phyloP scores from a whole-genome alignment of 2,329 filamentous ascomycete genomes.

The Fonsecaea pugnacius region DNA sequence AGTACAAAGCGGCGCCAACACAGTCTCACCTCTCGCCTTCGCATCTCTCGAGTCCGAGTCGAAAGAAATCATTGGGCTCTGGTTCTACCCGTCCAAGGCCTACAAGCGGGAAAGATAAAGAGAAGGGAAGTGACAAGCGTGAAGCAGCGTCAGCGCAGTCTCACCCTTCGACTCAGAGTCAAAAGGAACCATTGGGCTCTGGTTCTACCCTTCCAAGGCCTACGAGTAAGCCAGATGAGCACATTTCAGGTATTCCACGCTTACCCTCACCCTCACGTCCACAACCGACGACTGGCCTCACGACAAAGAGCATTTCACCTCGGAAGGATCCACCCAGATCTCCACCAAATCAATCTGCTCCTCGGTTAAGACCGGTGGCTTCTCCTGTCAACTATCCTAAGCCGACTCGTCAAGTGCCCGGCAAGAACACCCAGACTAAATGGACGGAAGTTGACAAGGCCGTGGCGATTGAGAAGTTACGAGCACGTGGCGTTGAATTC shows the following conservation, averaged over 20 bases:
- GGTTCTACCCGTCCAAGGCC: background rate
- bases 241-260: background rate
- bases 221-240: background rate
- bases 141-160: no score
- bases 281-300: background rate
- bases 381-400: background rate
- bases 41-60: background rate
- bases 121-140: no score
- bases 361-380: background rate
- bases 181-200: background rate
- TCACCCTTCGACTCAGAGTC: no score
- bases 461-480: conserved; percentile 22
- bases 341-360: background rate
- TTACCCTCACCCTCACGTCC: no score
- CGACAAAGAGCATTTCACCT: background rate
- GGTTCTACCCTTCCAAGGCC: background rate
- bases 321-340: background rate
- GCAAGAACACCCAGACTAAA: background rate
- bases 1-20: no score
- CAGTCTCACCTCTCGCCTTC: no score
- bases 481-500: conserved; percentile 24
- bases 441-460: conserved; percentile 13
- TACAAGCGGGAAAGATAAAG: background rate
- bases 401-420: background rate
- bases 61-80: background rate